phyloP scores from a whole-genome alignment of 1,284 basidiomycete species.

The Omphalotus olearius region DNA sequence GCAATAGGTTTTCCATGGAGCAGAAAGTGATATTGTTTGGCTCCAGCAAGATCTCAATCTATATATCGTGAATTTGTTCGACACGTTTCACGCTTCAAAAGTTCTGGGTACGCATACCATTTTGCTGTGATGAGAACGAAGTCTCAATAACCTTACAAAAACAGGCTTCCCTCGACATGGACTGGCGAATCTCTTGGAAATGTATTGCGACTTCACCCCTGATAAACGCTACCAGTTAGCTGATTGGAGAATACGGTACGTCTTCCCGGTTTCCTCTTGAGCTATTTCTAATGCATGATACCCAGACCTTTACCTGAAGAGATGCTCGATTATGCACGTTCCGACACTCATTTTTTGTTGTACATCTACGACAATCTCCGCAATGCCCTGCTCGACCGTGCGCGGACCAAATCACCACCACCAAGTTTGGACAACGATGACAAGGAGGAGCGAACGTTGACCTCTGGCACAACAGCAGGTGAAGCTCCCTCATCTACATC shows the following conservation, averaged over 20 bases:
- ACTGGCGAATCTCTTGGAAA: constrained; percentile 81
- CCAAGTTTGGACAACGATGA: background rate
- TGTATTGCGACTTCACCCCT: constrained; percentile 88
- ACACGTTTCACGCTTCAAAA: constrained; percentile 94
- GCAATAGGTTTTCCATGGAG: constrained; percentile 86
- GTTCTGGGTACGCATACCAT: constrained; percentile 54
- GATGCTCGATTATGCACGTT: constrained; percentile 91
- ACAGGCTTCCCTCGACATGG: constrained; percentile 80
- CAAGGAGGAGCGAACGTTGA: constrained; percentile 3
- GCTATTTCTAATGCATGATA: constrained; percentile 1
- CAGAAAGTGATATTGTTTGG: constrained; percentile 94
- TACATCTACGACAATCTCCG: constrained; percentile 94
- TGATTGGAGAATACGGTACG: constrained; percentile 91
- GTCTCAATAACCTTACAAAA: constrained; percentile 8
- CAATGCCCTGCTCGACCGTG: constrained; percentile 74
- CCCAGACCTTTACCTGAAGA: constrained; percentile 78
- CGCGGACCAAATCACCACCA: constrained; percentile 32
- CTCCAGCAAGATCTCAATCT: constrained; percentile 94
- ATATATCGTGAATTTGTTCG: constrained; percentile 93
- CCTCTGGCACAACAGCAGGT: constrained; percentile 18
- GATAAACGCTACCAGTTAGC: constrained; percentile 97
- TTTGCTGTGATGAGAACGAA: constrained; percentile 1
- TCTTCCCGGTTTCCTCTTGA: background rate
- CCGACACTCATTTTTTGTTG: constrained; percentile 93
- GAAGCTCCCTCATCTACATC: constrained; percentile 26